Evolutionary conservation across 345 rosid species (phyloP).

Genomic region (Orychophragmus violaceus): DNA sequence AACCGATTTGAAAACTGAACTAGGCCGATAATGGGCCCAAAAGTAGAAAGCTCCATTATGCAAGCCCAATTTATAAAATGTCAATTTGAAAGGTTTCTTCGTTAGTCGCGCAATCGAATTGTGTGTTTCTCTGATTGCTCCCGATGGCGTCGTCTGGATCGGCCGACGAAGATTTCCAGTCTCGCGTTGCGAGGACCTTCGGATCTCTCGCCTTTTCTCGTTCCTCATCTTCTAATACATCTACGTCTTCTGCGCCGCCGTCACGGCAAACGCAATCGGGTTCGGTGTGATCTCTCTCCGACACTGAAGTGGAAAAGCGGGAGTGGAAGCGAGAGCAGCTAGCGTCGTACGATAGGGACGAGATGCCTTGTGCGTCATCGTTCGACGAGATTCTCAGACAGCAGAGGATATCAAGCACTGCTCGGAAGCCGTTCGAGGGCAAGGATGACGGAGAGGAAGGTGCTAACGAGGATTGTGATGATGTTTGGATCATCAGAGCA

Average conservation of each 20-base stretch:
- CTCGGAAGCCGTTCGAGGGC: slow-evolving; percentile 30
- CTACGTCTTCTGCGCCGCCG: slow-evolving; percentile 20
- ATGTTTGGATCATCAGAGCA: slow-evolving; percentile 70
- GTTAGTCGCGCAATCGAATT: background rate
- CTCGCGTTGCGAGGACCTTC: slow-evolving; percentile 49
- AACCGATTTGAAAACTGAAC: background rate
- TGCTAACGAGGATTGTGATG: slow-evolving; percentile 27
- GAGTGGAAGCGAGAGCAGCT: slow-evolving; percentile 30
- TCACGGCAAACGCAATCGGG: slow-evolving; percentile 12
- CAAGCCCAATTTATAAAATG: background rate
- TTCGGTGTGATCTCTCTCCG: slow-evolving; percentile 45
- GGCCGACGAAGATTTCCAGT: slow-evolving; percentile 46
- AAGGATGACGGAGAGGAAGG: slow-evolving; percentile 30
- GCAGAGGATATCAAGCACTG: slow-evolving; percentile 10
- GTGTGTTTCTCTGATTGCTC: slow-evolving; percentile 3
- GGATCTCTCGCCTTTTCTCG: slow-evolving; percentile 51
- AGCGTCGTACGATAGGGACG: slow-evolving; percentile 39
- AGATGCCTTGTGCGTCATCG: slow-evolving; percentile 46
- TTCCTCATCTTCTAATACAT: slow-evolving; percentile 21
- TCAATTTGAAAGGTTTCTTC: background rate
- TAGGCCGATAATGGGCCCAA: background rate
- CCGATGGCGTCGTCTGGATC: slow-evolving; percentile 35
- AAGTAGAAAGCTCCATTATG: background rate
- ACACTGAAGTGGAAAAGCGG: slow-evolving; percentile 23
- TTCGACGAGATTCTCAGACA: slow-evolving; percentile 36